Evolutionary conservation across 495 filamentous ascomycete species (phyloP), one percentile per base, ranked within the genome.

Genomic region (Penicillium parvum): DNA sequence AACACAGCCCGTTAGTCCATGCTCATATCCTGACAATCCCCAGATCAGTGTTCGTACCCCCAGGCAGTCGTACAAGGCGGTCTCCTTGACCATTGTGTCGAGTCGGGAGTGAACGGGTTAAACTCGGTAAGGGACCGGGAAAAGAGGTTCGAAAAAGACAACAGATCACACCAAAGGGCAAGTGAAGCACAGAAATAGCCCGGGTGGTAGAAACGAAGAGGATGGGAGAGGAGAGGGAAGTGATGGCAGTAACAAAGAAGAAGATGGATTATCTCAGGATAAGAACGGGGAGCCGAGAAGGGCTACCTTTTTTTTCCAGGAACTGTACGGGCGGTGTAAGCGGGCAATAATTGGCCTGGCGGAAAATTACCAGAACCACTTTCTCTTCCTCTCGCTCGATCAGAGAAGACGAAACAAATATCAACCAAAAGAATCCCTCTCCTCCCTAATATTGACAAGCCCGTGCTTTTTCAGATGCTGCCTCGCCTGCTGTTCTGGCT

Each of bases 31-130:
- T 33, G 7, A 9, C 16, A 5, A 15, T 40, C 9, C n/a, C 26
- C 7, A 18, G 32, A 14, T 21, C 9, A 49, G 14, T 0, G 22
- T 21, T 22, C 85, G 55, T 81, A 92, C 90, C 68, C 90, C 90
- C 32, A 96, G 77, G 45, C 75, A 63, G 45, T 96, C 90, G 69
- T 96, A 96, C 53, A 82, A 76, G 65, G 87, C 88, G 15, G 86
- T 88, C 52, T 96, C 90, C 61, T 88, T 90, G 52, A 89, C 89
- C 90, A 96, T 96, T 48, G 65, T 53, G 53, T 22, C 36, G 46
- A 26, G 37, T 28, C 29, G 45, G 41, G 47, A 33, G 11, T 11
- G 32, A 32, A 12, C 30, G 32, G 15, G 30, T 22, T 41, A 47
- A 39, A 40, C 30, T 43, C 23, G 21, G 45, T 23, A 40, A 50